Base-by-base conservation (phyloP, 1,139 yeast genomes). In the Debaryomyces udenii region DNA sequence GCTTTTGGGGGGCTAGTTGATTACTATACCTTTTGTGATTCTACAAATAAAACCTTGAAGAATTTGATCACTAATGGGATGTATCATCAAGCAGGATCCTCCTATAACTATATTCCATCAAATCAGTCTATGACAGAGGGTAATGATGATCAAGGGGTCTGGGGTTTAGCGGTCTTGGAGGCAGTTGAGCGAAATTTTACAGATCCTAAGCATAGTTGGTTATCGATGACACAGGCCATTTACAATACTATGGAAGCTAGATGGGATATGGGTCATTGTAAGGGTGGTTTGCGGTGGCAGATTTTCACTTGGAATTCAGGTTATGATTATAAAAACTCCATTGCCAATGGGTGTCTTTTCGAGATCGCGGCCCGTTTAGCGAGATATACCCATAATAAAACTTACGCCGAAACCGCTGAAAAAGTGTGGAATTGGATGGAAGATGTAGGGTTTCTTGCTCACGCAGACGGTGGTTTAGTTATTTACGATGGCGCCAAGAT, bases 271-370 rank as follows among this genome's bases (percentile, higher is more conserved):
- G 59, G 51, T 2, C 61, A 68, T 46, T 87, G 96, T 62, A 70
- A 68, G 34, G 96, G 96, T 31, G 96, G 96, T 0, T 66, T 87
- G 44, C 74, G 95, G 63, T 87, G 96, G 96, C 96, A 87, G 68
- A 86, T 86, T 51, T 83, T 81, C 67, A 74, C 81, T 39, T 81
- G 86, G 82, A 83, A 83, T 57, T 66, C 82, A 3, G 95, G 96
- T 38, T 87, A 83, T 59, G 77, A 80, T 56, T 87, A 87, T 66
- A 87, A 87, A 60, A 87, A 87, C 62, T 72, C 90, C 22, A 85
- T 87, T 44, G 78, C 91, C 22, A 87, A 85, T 59, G 94, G 89
- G 3, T 83, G 87, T 53, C 66, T 87, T 45, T 87, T 87, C 74
- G 82, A 83, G 53, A 61, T 87, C 39, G 88, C 87, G 22, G 90